Evolutionary conservation across 441 rosid genomes (phyloP).

Genomic region (Syzygium syzygioides): DNA sequence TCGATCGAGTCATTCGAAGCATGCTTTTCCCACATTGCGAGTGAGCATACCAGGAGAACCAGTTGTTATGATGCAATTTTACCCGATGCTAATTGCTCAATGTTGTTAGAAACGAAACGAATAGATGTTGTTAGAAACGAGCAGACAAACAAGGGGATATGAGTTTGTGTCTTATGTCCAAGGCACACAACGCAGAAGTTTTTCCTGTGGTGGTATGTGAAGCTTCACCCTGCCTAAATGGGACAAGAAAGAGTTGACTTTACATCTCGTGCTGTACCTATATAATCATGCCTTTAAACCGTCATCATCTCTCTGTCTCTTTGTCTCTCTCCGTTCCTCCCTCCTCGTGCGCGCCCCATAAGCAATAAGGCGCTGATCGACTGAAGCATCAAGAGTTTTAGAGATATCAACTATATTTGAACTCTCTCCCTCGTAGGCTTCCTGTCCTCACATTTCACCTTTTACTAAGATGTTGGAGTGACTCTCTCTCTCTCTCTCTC

Average conservation of each 20-base stretch:
- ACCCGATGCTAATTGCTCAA: not conserved
- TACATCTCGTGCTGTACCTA: not conserved
- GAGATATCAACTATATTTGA: constrained; percentile 14
- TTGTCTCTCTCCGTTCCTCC: not conserved
- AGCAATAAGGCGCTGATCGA: not conserved
- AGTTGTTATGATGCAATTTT: not conserved
- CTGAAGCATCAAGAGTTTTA: not conserved
- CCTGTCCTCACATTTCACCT: not conserved
- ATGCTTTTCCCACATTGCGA: not conserved
- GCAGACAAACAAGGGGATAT: not conserved
- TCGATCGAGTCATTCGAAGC: not conserved
- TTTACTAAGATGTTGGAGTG: no score
- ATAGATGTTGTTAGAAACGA: not conserved
- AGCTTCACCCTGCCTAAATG: not conserved
- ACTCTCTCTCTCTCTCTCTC: no score
- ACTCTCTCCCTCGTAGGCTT: constrained; percentile 36
- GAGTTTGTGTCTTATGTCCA: not conserved
- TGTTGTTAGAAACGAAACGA: not conserved
- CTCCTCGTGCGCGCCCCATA: not conserved
- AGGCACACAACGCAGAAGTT: not conserved
- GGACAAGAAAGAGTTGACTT: not conserved
- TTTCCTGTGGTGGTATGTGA: not conserved
- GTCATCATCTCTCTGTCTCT: not conserved
- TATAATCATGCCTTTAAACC: not conserved
- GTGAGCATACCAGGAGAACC: not conserved